Evolutionary conservation across 768 basidiomycete species (phyloP), one percentile per base, ranked within the genome.

Genomic region (Amanita thiersii): DNA sequence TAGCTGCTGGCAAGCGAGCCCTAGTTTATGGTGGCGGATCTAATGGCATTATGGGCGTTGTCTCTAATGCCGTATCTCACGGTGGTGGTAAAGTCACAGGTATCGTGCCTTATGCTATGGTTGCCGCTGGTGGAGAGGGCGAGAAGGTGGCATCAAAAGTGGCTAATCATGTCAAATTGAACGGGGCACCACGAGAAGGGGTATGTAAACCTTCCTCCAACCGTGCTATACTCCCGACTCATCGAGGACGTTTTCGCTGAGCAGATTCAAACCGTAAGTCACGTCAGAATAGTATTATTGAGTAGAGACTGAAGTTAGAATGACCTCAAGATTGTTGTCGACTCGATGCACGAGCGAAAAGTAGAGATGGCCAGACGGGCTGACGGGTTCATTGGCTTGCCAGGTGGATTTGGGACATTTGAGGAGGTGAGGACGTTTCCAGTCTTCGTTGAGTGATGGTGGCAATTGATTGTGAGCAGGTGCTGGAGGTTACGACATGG

Each of bases 401-500:
- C 94, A 1, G 94, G 94, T 14, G 94, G 94, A 0, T 96, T 79
- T 55, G 94, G 94, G 7, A 97, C 93, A 0, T 88, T 90, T 48
- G 96, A 99, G 62, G 94, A 97, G 73, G 86, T 82, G 21, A 46
- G 57, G 42, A 15, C 9, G 5, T 35, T 9, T 8, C n/a, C 14
- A 24, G 34, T 40, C 43, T 15, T 28, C 52, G 44, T 23, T 30
- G 32, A 34, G 20, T 25, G 31, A 31, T 34, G 12, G 21, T 29
- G 30, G 9, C 9, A 43, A n/a, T 21, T 32, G 4, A 15, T 30
- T 9, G 8, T 37, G 37, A 17, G 30, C 49, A 89, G 85, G 63
- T 89, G n/a, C 60, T 96, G 20, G 94, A 98, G 61, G 92, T 88
- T 47, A 75, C 81, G 10, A 96, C 93, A 0, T 99, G 94, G 94